Percentiles rank a stretch among this genome's conserved stretches.
Conservation (phyloP, 495 filamentous ascomycete genomes). For the Friedmanniomyces simplex region DNA sequence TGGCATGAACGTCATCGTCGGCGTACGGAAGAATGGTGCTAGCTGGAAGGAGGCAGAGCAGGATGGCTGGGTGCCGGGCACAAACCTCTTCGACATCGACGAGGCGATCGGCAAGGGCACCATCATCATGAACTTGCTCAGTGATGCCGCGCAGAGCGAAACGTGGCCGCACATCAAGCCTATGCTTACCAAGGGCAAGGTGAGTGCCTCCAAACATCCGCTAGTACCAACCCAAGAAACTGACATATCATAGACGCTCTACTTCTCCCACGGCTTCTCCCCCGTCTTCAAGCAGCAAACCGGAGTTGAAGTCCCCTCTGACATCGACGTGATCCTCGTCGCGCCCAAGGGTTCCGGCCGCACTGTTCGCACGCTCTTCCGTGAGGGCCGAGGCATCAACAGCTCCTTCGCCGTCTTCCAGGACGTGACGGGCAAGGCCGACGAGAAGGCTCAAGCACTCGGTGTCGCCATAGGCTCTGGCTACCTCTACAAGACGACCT, state of each 20-base stretch:
- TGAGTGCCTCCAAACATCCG: slow-evolving; percentile 31
- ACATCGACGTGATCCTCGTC: slow-evolving; percentile 98
- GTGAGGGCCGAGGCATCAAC: slow-evolving; percentile 98
- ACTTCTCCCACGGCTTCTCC: slow-evolving; percentile 99
- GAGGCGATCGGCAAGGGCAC: slow-evolving; percentile 89
- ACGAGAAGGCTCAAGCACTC: slow-evolving; percentile 95
- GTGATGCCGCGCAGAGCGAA: slow-evolving; percentile 93
- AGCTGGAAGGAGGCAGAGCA: slow-evolving; percentile 96
- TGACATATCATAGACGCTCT: slow-evolving; percentile 59
- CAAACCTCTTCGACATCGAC: slow-evolving; percentile 94
- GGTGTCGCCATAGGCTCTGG: slow-evolving; percentile 92
- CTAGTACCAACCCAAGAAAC: no score
- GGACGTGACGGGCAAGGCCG: slow-evolving; percentile 93
- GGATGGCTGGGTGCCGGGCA: slow-evolving; percentile 96
- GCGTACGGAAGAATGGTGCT: slow-evolving; percentile 93
- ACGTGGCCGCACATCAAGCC: slow-evolving; percentile 98
- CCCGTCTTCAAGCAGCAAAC: slow-evolving; percentile 99
- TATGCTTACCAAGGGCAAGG: slow-evolving; percentile 94
- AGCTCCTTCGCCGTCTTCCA: slow-evolving; percentile 97
- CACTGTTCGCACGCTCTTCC: slow-evolving; percentile 95
- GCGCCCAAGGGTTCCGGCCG: slow-evolving; percentile 98
- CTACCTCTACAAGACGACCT: slow-evolving; percentile 99
- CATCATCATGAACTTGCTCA: slow-evolving; percentile 97
- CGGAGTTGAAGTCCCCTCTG: slow-evolving; percentile 90
- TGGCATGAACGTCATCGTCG: slow-evolving; percentile 95